Percentiles rank a stretch among this genome's conserved stretches.
Evolutionary conservation across 2,329 filamentous ascomycete species (phyloP).

Genomic region (Aspergillus tamarii): DNA sequence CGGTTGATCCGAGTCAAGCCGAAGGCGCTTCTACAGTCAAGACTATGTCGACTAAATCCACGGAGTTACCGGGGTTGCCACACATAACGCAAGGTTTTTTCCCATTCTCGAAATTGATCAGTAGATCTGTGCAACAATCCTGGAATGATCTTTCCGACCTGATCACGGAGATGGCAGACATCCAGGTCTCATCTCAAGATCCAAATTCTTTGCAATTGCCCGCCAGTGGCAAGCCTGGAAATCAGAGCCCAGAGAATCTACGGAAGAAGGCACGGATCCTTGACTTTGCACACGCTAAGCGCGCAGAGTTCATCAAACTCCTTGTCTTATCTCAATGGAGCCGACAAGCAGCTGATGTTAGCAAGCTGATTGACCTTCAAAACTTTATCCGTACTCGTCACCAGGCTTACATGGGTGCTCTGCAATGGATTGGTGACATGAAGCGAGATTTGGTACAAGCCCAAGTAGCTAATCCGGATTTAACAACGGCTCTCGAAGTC

Average conservation of each 20-base stretch:
- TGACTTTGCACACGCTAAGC: slow-evolving; percentile 76
- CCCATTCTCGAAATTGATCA: slow-evolving; percentile 73
- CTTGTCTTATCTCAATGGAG: slow-evolving; percentile 91
- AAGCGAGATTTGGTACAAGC: slow-evolving; percentile 73
- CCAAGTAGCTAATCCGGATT: slow-evolving; percentile 84
- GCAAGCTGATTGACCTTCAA: slow-evolving; percentile 85
- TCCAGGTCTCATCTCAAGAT: slow-evolving; percentile 60
- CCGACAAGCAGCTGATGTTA: slow-evolving; percentile 74
- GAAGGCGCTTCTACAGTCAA: slow-evolving; percentile 11
- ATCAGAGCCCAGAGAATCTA: slow-evolving; percentile 61
- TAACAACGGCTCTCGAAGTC: slow-evolving; percentile 85
- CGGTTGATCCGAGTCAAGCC: slow-evolving; percentile 16
- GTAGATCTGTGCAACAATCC: slow-evolving; percentile 78
- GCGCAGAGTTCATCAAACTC: slow-evolving; percentile 90
- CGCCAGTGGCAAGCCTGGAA: slow-evolving; percentile 36
- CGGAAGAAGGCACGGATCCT: slow-evolving; percentile 76
- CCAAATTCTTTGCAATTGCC: slow-evolving; percentile 19
- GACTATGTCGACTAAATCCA: slow-evolving; percentile 5
- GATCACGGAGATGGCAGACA: slow-evolving; percentile 70
- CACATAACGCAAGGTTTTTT: slow-evolving; percentile 79
- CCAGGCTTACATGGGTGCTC: slow-evolving; percentile 61
- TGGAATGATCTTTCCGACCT: slow-evolving; percentile 76
- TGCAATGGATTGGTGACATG: slow-evolving; percentile 69
- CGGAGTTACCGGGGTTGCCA: slow-evolving; percentile 54
- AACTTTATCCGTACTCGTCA: slow-evolving; percentile 70